Percentiles rank a stretch among this genome's conserved stretches.
These are phyloP conservation scores for Orobanche coerulescens DNA, from an alignment of 257 asterid species.

Conservation along the genomic window DNA sequence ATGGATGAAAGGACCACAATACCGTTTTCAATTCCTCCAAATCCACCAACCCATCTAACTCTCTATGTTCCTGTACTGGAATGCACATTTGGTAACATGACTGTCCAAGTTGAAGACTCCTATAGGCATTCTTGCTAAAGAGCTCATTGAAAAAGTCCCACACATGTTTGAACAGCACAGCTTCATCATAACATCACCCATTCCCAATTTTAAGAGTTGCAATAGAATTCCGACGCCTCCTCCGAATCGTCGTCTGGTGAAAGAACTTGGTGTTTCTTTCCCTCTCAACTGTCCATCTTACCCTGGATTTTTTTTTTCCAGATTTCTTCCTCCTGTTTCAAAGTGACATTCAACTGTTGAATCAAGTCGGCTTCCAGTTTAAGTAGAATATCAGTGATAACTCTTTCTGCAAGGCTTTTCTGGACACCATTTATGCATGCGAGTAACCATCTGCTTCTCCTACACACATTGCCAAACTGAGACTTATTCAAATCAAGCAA, in stretches of 20 bases:
- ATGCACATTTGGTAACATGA: not conserved
- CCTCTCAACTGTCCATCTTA: not conserved
- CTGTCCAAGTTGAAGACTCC: not conserved
- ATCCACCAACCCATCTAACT: not conserved
- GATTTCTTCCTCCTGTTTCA: not conserved
- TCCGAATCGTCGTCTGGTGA: not conserved
- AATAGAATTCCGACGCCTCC: not conserved
- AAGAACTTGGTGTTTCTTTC: not conserved
- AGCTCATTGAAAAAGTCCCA: not conserved
- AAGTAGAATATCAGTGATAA: not conserved
- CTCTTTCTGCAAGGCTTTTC: not conserved
- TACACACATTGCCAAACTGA: not conserved
- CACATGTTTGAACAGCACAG: not conserved
- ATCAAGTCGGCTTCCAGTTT: not conserved
- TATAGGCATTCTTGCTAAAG: not conserved
- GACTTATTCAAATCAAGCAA: not conserved
- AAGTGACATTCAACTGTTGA: not conserved
- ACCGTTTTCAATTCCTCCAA: not conserved
- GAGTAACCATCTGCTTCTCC: not conserved
- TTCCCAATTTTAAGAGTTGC: not conserved
- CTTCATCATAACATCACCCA: not conserved
- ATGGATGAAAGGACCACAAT: not conserved
- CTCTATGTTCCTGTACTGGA: not conserved
- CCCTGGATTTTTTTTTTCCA: not conserved
- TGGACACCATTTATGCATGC: not conserved